Base-by-base conservation (phyloP, 1,284 basidiomycete species). In the Schizophyllum commune region DNA sequence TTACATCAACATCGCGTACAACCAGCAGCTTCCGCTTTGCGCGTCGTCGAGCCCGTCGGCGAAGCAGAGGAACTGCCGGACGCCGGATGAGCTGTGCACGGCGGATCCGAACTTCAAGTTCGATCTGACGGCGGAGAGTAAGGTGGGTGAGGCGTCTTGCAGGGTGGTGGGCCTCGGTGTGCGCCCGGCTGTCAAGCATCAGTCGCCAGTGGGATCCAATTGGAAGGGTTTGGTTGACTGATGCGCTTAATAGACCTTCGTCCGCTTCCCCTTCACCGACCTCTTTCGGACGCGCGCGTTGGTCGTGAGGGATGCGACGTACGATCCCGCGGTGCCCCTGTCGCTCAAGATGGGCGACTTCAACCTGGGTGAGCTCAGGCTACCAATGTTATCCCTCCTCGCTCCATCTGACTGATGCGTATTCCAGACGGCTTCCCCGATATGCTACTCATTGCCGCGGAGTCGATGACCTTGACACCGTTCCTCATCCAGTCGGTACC, bases 401-500 rank as follows among this genome's bases (percentile, higher is more conserved):
- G 34, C 34, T 47, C 39, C 17, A 3, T 47, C 39, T 47, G 9
- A 11, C 2, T 47, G 39, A 9, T 17, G 17, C n/a, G n/a, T n/a
- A n/a, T n/a, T n/a, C n/a, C 17, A 47, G 96, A 99, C 70, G 97
- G 97, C 0, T 98, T 92, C 75, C 96, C 97, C 0, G 97, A 99
- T 68, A 69, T 98, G 7, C 76, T 98, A 2, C 68, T 89, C 5
- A 84, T 95, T 58, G 67, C 75, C 55, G 81, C 78, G 1, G 74
- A 78, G 17, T 79, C 69, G 65, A 71, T 74, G 58, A 75, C 81
- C 66, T 76, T 76, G n/a, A 82, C 79, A 6, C 89, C 91, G 0
- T 82, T 83, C 60, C 73, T 98, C 11, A 71, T 96, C 4, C 79
- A 87, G 66, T 96, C 89, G 33, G 79, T 86, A 1, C 83, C 86